Evolutionary conservation across 345 rosid species (phyloP), one percentile per base, ranked within the genome.

Genomic region (Excoecaria agallocha): DNA sequence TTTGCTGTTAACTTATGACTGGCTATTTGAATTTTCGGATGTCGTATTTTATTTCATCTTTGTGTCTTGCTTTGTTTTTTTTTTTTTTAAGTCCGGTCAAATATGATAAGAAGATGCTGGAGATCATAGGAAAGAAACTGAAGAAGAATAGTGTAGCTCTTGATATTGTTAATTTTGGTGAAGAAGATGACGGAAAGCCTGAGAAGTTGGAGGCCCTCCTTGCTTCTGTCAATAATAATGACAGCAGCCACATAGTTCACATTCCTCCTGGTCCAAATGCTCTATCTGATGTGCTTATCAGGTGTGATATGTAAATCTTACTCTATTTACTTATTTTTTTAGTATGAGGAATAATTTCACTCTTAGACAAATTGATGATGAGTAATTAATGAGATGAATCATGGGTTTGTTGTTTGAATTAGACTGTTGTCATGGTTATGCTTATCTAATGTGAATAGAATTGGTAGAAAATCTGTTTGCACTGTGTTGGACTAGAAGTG

Each of bases 261-360:
- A 81, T 89, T 82, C 96, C 99, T 25, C 69, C 97, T 79, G 97
- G 99, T 81, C 87, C 89, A 58, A 86, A 81, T 90, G 98, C 94
- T 41, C 94, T 95, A 74, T 93, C 94, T 17, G 94, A 93, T 88
- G 96, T 88, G 30, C 86, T 95, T 39, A 87, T 89, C 78, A 89
- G 94, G 97, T 91, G 38, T 56, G 76, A 20, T 46, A 71, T 59
- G 15, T 37, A 46, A 30, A n/a, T 24, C 37, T 37, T 46, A 37
- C 41, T 56, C 37, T 20, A 38, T 6, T 13, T 17, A 39, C 43
- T 43, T 46, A n/a, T 17, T 65, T 59, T 15, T 59, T 15, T 10
- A 41, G 24, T 22, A 16, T 17, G 9, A 16, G 60, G 24, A 45
- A 25, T 15, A 45, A 43, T 43, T 30, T 19, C 20, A 43, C 25